Evolutionary conservation across 1,139 yeast genomes (phyloP), one percentile per base, ranked within the genome.

Genomic region (Geotrichum restrictum): DNA sequence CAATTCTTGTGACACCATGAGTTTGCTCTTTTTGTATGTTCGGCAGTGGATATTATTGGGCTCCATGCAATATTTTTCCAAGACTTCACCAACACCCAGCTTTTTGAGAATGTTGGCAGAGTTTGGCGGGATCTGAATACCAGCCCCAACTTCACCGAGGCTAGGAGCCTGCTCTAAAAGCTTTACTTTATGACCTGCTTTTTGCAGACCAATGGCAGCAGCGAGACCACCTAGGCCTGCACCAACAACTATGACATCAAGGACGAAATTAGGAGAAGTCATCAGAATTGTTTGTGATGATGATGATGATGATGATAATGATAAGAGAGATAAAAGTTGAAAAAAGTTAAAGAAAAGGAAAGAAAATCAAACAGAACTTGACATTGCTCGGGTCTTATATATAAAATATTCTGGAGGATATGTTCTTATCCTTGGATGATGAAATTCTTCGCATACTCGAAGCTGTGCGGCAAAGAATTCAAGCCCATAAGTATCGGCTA

Each of bases 71-170:
- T 52, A 45, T 2, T 54, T 56, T 34, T 59, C 61, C 13, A 71
- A 58, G 24, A 61, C 55, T 47, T 64, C 61, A 55, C 59, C 52
- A 49, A 66, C 60, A 3, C 72, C 72, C 57, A 65, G 60, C n/a
- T 61, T 55, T 45, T 61, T 57, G 27, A 69, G 56, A 29, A 69
- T 60, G 31, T 64, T 58, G 21, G 64, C 56, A n/a, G 71, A 62
- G 40, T 68, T 67, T 14, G 72, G 72, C 6, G 72, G 72, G 31
- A 69, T 62, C 58, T 69, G 72, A 48, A 69, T 69, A 27, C 72
- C 72, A 8, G 74, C 75, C 11, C 75, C 75, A 10, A 72, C 73
- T 59, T 72, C 75, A n/a, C 73, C 71, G n/a, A 69, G 60, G 42
- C 57, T 61, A 38, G 60, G 59, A 22, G 73, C 69, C 37, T 68